Evolutionary conservation across 768 basidiomycete species (phyloP).

Genomic region (Guyanaporus albipodus): DNA sequence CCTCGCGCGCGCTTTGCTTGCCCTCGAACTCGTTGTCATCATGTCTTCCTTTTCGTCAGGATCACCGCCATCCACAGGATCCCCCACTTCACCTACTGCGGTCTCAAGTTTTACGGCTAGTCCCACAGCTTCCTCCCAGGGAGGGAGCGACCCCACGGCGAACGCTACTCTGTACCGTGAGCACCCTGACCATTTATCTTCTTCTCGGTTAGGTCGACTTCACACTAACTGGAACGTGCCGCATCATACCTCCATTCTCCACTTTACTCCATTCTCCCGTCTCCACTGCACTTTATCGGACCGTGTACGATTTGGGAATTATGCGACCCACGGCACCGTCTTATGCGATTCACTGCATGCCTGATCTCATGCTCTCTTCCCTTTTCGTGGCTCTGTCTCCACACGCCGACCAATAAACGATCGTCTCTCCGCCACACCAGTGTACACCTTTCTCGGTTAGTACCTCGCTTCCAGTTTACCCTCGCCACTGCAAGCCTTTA

Average conservation of each 20-base stretch:
- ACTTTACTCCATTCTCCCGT: not conserved
- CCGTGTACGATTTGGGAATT: not conserved
- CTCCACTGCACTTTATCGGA: not conserved
- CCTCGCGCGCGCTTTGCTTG: slow-evolving; percentile 1
- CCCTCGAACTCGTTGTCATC: not conserved
- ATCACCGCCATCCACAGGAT: not conserved
- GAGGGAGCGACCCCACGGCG: not conserved
- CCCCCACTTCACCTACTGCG: too few species aligned
- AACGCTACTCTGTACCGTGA: slow-evolving; percentile 31
- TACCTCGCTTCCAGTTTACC: not conserved
- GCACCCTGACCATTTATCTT: slow-evolving; percentile 1
- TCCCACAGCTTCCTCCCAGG: not conserved
- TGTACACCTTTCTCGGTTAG: slow-evolving; percentile 34
- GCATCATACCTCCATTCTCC: slow-evolving; percentile 6
- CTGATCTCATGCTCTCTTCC: not conserved
- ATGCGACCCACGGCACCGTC: not conserved
- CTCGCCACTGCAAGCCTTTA: not conserved
- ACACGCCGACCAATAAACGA: not conserved
- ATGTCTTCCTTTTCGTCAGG: slow-evolving; percentile 8
- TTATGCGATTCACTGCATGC: slow-evolving; percentile 4
- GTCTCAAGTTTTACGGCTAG: not conserved
- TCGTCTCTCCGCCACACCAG: slow-evolving; percentile 14
- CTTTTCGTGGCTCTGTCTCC: not conserved
- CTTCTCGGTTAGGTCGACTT: slow-evolving; percentile 2
- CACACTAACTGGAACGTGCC: slow-evolving; percentile 13